Evolutionary conservation across 345 rosid species (phyloP).

Genomic region (Gossypium raimondii): DNA sequence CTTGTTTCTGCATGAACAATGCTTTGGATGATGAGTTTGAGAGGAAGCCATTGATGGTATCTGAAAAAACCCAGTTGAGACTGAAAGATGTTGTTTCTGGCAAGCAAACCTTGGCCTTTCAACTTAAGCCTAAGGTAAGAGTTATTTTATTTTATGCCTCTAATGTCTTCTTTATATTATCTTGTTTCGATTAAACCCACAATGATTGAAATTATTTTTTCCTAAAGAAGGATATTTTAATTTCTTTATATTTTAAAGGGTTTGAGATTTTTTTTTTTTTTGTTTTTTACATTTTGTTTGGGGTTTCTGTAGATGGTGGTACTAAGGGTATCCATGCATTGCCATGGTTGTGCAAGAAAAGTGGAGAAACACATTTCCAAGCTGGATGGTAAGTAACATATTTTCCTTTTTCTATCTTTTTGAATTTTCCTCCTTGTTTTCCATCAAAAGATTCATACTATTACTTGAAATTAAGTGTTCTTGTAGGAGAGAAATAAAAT

Average conservation of each 20-base stretch:
- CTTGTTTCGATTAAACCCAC: no score
- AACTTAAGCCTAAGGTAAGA: constrained; percentile 76
- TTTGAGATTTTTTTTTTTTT: neutral
- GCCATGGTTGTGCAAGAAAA: constrained; percentile 83
- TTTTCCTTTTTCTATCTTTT: neutral
- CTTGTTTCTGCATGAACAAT: constrained; percentile 56
- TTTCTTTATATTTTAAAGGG: no score
- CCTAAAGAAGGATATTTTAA: no score
- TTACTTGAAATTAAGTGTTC: no score
- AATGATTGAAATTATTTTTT: no score
- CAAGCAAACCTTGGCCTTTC: constrained; percentile 73
- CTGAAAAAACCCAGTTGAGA: constrained; percentile 37
- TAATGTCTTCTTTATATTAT: neutral
- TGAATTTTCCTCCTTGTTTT: neutral
- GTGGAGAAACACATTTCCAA: constrained; percentile 87
- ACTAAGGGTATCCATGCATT: constrained; percentile 85
- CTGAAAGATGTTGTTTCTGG: constrained; percentile 62
- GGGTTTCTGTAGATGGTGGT: constrained; percentile 57
- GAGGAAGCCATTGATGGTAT: constrained; percentile 38
- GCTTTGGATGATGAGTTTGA: constrained; percentile 43
- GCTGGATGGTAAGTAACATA: constrained; percentile 51
- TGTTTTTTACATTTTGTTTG: neutral
- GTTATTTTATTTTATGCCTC: neutral
- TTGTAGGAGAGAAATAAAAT: no score
- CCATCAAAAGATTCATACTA: no score